Percentiles rank a stretch among this genome's conserved stretches.
Conservation (phyloP, 2,329 filamentous ascomycete species). For the Aspergillus costaricaensis region DNA sequence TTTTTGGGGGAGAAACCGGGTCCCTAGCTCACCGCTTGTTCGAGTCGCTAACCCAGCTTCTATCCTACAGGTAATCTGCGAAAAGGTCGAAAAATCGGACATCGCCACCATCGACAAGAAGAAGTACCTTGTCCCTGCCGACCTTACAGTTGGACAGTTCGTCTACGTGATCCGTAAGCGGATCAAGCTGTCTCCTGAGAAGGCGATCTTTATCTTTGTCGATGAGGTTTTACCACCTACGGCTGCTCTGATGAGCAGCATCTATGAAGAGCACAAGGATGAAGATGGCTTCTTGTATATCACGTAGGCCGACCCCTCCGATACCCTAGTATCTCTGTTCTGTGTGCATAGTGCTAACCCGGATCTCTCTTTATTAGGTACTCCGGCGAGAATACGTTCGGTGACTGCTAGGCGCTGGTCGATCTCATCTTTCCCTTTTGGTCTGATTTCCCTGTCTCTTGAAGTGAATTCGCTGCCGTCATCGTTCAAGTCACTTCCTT, state of each 20-base stretch:
- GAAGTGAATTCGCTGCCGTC: not conserved
- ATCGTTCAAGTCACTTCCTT: slow-evolving; percentile 12
- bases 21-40: slow-evolving; percentile 35
- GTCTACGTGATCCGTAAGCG: slow-evolving; percentile 99
- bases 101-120: slow-evolving; percentile 99
- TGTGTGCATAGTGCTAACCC: not conserved
- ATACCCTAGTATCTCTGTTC: not conserved
- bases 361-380: slow-evolving; percentile 55
- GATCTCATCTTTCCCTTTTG: not conserved
- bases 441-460: not conserved
- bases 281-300: slow-evolving; percentile 94
- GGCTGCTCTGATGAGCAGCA: slow-evolving; percentile 97
- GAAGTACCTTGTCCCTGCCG: slow-evolving; percentile 97
- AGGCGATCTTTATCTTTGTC: slow-evolving; percentile 99
- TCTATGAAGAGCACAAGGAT: slow-evolving; percentile 98
- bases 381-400: slow-evolving; percentile 99
- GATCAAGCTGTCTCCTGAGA: slow-evolving; percentile 99
- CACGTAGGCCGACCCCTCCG: slow-evolving; percentile 60
- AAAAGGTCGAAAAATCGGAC: slow-evolving; percentile 99
- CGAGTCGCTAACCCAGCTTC: slow-evolving; percentile 28
- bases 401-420: slow-evolving; percentile 43
- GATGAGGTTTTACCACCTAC: slow-evolving; percentile 97
- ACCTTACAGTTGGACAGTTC: slow-evolving; percentile 98
- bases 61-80: slow-evolving; percentile 82
- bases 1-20: not conserved